Base-by-base conservation (phyloP, 768 basidiomycete genomes). In the Suillus cothurnatus region DNA sequence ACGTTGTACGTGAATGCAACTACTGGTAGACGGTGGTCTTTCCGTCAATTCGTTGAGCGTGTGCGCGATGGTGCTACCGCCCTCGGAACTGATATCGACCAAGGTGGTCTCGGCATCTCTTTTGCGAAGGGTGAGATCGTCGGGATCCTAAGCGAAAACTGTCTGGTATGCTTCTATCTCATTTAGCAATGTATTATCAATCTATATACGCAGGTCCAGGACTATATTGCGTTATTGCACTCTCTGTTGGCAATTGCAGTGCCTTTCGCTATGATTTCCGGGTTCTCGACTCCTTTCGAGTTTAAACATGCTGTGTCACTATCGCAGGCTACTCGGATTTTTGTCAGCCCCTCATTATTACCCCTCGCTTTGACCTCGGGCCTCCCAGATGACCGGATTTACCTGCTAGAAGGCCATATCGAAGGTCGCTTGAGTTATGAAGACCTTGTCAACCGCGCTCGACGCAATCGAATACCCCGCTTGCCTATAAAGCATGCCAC, bases 131-230 rank as follows among this genome's bases (percentile, higher is more conserved):
- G 79, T 0, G 88, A 90, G 61, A 84, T 91, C 28, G 80, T 92
- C 23, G 92, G 89, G 7, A 84, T 93, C 19, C 82, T 92, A 71
- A 86, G 85, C 74, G 83, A 88, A 55, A 93, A 93, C 71, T 88
- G 84, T 41, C 71, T 87, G 73, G 92, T 91, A 75, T 67, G 86
- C 74, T 7, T 19, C 55, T 45, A 39, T 60, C 36, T 34, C 41
- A n/a, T 50, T 32, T 38, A 34, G 6, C 23, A 28, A 43, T 31
- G 23, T 52, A 28, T 34, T 49, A 52, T 36, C 17, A 36, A 63
- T 19, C n/a, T 41, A 31, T 62, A 28, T 62, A 26, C 52, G 14
- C 57, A 63, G 52, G 11, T 15, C 19, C 38, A 89, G 89, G 87
- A 90, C n/a, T 88, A 81, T 68, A 71, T 83, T 8, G 76, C 82